Conservation (phyloP, 768 basidiomycete genomes). For the Suillus paluster region DNA sequence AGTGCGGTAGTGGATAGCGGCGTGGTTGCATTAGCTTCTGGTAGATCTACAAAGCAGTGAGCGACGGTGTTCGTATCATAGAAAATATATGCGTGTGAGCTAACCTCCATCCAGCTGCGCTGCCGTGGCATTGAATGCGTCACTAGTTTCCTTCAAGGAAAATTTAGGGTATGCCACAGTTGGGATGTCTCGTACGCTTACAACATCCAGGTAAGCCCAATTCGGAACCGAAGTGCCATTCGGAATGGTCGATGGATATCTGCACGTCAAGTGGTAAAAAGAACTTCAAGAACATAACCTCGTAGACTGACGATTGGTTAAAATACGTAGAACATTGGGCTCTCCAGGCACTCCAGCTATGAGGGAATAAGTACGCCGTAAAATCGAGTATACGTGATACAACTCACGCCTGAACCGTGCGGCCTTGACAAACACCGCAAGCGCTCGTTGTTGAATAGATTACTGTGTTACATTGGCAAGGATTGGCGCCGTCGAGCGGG, state of each 20-base stretch:
- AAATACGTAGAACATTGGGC: conserved; percentile 45
- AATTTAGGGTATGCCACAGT: neutral
- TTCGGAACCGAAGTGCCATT: conserved; percentile 53
- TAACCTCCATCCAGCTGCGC: conserved; percentile 39
- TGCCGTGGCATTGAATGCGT: conserved; percentile 45
- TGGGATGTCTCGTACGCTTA: conserved; percentile 32
- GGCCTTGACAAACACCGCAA: conserved; percentile 61
- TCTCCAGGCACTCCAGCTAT: conserved; percentile 58
- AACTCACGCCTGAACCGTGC: conserved; percentile 40
- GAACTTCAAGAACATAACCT: neutral
- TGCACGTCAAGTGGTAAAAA: conserved; percentile 20
- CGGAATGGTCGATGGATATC: conserved; percentile 55
- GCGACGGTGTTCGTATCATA: neutral
- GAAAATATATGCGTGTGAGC: neutral
- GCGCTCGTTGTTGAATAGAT: conserved; percentile 60
- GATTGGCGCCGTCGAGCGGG: conserved; percentile 27
- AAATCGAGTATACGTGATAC: neutral
- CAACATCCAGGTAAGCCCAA: conserved; percentile 67
- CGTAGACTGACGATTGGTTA: conserved; percentile 26
- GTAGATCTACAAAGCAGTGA: conserved; percentile 36
- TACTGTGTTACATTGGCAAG: conserved; percentile 60
- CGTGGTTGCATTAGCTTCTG: conserved; percentile 46
- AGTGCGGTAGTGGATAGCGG: conserved; percentile 16
- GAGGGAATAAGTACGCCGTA: neutral
- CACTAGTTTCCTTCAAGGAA: conserved; percentile 23